These are phyloP conservation scores for Fusarium nelsonii DNA, from an alignment of 2,329 filamentous ascomycete species.

Conservation along the genomic window DNA sequence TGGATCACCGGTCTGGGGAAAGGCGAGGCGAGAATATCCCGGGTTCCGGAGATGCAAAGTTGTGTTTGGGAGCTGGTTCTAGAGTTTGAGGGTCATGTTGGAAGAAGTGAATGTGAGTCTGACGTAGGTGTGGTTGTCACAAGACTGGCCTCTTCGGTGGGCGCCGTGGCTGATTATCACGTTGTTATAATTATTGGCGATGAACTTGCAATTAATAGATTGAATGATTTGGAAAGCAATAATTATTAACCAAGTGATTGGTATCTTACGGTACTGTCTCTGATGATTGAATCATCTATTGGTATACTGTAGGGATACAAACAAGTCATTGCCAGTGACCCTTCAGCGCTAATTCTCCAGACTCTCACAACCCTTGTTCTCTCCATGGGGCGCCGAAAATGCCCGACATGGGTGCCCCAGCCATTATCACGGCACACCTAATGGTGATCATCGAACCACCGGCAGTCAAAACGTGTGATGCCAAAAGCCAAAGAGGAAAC, in stretches of 20 bases:
- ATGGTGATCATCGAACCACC: constrained; percentile 44
- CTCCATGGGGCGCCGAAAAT: constrained; percentile 30
- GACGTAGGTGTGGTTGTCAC: constrained; percentile 28
- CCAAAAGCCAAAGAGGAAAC: not conserved
- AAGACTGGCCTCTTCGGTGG: constrained; percentile 24
- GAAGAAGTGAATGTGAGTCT: constrained; percentile 1
- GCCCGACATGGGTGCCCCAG: constrained; percentile 34
- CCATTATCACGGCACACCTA: constrained; percentile 27
- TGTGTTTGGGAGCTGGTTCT: constrained; percentile 5
- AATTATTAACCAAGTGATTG: too few species aligned
- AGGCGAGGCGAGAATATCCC: constrained; percentile 41
- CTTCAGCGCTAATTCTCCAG: constrained; percentile 14
- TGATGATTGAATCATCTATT: not conserved
- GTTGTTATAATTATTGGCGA: constrained; percentile 14
- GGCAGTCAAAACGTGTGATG: constrained; percentile 39
- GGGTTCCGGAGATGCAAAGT: constrained; percentile 19
- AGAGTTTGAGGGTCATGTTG: not conserved
- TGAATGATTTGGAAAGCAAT: too few species aligned
- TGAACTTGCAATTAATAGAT: not conserved
- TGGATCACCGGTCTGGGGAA: constrained; percentile 20
- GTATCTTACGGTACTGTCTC: too few species aligned
- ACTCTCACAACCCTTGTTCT: not conserved
- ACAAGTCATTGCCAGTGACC: not conserved
- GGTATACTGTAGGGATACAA: not conserved
- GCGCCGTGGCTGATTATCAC: constrained; percentile 28